phyloP scores from a whole-genome alignment of 345 rosid species.

The Arabis alpina region DNA sequence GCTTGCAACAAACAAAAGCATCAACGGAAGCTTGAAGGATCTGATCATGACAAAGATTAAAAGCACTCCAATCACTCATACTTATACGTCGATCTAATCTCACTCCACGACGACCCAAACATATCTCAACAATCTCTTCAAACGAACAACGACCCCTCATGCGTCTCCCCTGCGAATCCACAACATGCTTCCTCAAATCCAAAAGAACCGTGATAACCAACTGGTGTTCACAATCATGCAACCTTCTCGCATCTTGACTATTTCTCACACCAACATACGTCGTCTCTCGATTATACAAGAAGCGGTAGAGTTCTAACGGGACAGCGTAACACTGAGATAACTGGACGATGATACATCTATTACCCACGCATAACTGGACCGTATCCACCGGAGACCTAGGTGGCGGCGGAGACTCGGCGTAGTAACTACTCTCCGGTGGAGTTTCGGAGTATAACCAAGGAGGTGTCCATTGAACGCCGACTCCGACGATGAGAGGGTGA shows the following conservation, averaged over 20 bases:
- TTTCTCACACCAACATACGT: constrained; percentile 4
- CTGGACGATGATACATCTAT: constrained; percentile 44
- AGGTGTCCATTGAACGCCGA: constrained; percentile 46
- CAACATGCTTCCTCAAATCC: constrained; percentile 38
- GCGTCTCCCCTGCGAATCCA: background rate
- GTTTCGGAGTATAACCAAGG: background rate
- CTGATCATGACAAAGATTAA: constrained; percentile 31
- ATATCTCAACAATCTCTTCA: constrained; percentile 42
- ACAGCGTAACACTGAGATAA: constrained; percentile 16
- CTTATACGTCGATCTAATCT: constrained; percentile 32
- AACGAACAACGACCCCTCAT: constrained; percentile 13
- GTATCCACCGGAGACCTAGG: constrained; percentile 25
- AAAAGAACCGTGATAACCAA: background rate
- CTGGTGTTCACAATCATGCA: background rate
- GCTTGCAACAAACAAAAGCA: constrained; percentile 35
- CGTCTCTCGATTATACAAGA: background rate
- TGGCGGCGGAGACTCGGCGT: background rate
- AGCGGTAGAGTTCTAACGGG: constrained; percentile 33
- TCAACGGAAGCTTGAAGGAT: constrained; percentile 41
- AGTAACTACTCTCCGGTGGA: no score
- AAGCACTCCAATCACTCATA: constrained; percentile 43
- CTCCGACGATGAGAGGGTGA: constrained; percentile 41
- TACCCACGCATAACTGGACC: constrained; percentile 45
- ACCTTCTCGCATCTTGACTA: constrained; percentile 41
- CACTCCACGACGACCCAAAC: constrained; percentile 40